phyloP scores from a whole-genome alignment of 495 filamentous ascomycete species.

The Xylaria scruposa region DNA sequence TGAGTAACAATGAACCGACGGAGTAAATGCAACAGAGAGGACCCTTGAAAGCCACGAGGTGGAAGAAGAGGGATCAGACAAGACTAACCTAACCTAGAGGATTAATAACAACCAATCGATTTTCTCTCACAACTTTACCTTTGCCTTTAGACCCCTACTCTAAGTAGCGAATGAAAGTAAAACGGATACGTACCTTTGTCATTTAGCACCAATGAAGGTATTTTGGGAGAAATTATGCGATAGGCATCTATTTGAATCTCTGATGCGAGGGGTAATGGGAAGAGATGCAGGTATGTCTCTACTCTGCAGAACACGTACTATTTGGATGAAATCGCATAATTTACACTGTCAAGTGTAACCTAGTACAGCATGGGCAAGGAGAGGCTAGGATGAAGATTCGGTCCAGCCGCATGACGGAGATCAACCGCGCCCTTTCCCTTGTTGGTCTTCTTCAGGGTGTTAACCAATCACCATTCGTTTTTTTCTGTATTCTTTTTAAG shows the following conservation, averaged over 20 bases:
- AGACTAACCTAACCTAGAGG: not conserved
- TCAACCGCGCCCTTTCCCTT: not conserved
- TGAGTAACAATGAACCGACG: not conserved
- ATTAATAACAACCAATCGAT: not conserved
- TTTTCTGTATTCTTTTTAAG: not conserved
- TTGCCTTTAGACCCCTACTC: too few species aligned
- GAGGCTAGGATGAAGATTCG: not conserved
- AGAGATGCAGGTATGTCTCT: not conserved
- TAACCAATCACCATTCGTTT: conserved; percentile 2
- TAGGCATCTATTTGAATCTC: not conserved
- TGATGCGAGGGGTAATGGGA: not conserved
- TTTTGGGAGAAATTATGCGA: too few species aligned
- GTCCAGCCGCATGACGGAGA: conserved; percentile 21
- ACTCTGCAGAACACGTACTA: not conserved
- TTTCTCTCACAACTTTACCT: too few species aligned
- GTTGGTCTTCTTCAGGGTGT: too few species aligned
- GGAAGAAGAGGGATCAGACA: conserved; percentile 11
- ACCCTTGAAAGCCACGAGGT: conserved; percentile 28
- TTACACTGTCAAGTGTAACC: too few species aligned
- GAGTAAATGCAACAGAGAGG: not conserved
- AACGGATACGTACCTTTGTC: too few species aligned
- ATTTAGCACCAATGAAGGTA: not conserved
- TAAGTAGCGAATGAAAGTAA: too few species aligned
- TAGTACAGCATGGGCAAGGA: too few species aligned
- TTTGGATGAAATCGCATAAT: too few species aligned